Evolutionary conservation across 257 asterid genomes (phyloP).

Genomic region (Scutellaria barbata): DNA sequence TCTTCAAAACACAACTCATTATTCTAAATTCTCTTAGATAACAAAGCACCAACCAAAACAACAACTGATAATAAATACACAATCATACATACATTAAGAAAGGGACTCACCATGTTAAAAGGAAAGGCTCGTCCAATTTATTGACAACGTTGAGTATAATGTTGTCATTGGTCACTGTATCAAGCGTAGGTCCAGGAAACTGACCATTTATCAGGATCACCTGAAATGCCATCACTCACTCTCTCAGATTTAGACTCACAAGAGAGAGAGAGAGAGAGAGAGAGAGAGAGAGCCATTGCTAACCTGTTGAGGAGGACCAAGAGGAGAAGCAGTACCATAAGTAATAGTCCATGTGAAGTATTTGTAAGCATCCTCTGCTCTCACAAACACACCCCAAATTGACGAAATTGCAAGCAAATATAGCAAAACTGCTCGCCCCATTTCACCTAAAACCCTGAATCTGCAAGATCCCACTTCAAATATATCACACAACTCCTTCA

Average conservation of each 20-base stretch:
- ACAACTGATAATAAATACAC: background rate
- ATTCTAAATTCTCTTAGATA: too few relatives aligned
- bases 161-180: constrained; percentile 88
- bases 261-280: too few relatives aligned
- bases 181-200: constrained; percentile 93
- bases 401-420: constrained; percentile 48
- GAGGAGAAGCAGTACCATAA: constrained; percentile 80
- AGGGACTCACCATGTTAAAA: constrained; percentile 80
- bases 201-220: constrained; percentile 91
- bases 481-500: constrained; percentile 12
- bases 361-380: constrained; percentile 85
- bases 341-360: constrained; percentile 85
- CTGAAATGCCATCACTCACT: constrained; percentile 43
- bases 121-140: constrained; percentile 83
- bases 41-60: background rate
- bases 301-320: constrained; percentile 88
- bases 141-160: constrained; percentile 73
- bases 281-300: background rate
- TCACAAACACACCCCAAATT: constrained; percentile 53
- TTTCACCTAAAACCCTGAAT: constrained; percentile 41
- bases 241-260: background rate
- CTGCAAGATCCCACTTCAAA: constrained; percentile 47
- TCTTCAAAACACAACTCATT: too few relatives aligned
- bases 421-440: constrained; percentile 52
- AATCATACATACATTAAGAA: background rate